Conservation (phyloP, 257 asterid genomes). For the Catharanthus roseus region DNA sequence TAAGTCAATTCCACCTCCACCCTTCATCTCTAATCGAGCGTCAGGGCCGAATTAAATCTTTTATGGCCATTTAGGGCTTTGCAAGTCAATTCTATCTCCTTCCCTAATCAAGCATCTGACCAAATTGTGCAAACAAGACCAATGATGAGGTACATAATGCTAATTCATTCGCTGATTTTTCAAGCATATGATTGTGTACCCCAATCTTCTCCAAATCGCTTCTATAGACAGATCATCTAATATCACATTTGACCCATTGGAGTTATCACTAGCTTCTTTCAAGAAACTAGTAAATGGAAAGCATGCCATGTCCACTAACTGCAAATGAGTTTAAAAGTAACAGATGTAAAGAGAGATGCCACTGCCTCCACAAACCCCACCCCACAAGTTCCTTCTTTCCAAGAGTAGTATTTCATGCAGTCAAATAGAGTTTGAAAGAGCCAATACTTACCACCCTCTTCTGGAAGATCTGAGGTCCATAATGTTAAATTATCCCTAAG, state of each 20-base stretch:
- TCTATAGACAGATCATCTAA: neutral
- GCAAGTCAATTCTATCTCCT: too few species aligned
- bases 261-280: neutral
- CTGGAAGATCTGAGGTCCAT: conserved; percentile 30
- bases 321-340: neutral
- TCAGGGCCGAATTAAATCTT: too few species aligned
- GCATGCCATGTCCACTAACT: neutral
- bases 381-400: too few species aligned
- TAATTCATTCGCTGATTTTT: neutral
- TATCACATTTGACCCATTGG: neutral
- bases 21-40: neutral
- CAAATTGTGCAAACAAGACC: neutral
- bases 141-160: neutral
- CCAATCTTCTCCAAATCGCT: neutral
- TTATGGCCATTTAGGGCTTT: too few species aligned
- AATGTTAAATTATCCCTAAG: conserved; percentile 30
- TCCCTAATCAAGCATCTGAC: too few species aligned
- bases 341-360: neutral
- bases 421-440: neutral
- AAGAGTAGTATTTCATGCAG: neutral
- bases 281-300: neutral
- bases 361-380: too few species aligned
- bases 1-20: neutral
- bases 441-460: conserved; percentile 52
- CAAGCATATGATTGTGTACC: neutral